Evolutionary conservation across 768 basidiomycete genomes (phyloP).

Genomic region (Calocera cornea): DNA sequence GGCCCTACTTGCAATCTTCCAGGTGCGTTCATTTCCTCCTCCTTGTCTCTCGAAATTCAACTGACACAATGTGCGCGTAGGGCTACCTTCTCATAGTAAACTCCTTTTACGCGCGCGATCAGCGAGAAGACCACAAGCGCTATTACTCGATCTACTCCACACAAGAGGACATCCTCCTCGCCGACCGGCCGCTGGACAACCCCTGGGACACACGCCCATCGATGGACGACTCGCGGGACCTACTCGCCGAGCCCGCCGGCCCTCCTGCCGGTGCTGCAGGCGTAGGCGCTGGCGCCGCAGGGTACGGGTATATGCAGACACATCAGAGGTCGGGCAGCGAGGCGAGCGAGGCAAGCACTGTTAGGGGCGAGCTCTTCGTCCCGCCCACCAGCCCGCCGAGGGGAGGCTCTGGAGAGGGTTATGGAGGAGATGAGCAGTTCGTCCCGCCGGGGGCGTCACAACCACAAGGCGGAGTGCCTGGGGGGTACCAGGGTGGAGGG

Average conservation of each 20-base stretch:
- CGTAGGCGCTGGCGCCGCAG: background rate
- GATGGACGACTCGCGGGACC: background rate
- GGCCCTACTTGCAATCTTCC: constrained; percentile 62
- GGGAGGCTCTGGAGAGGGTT: background rate
- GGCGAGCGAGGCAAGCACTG: background rate
- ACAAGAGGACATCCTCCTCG: constrained; percentile 18
- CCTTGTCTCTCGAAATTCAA: background rate
- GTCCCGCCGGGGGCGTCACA: background rate
- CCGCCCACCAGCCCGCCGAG: background rate
- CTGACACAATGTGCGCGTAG: constrained; percentile 29
- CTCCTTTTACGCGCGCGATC: constrained; percentile 53
- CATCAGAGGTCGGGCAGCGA: background rate
- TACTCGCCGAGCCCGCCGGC: background rate
- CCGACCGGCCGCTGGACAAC: background rate
- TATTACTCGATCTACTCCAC: constrained; percentile 59
- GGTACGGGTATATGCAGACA: background rate
- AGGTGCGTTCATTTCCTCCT: constrained; percentile 36
- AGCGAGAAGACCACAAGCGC: constrained; percentile 67
- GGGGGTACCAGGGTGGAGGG: background rate
- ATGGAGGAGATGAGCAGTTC: background rate
- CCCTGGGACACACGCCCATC: background rate
- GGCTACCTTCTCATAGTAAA: constrained; percentile 35
- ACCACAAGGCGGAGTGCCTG: background rate
- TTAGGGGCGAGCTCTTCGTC: background rate
- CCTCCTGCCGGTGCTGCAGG: background rate